phyloP scores from a whole-genome alignment of 2,329 filamentous ascomycete genomes.

The Epichloe uncinata region DNA sequence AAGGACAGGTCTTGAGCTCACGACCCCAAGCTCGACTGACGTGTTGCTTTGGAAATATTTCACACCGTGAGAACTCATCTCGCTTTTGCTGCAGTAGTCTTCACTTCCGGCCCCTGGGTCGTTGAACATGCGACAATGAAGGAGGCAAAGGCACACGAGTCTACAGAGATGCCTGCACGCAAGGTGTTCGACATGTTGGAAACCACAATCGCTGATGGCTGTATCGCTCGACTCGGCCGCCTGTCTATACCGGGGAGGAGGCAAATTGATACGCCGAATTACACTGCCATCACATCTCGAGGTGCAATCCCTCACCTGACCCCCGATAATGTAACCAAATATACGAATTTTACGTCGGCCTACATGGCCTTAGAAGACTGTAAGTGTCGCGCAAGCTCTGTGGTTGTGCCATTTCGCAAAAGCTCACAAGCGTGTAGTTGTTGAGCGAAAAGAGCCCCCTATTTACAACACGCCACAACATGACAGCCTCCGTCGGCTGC shows the following conservation, averaged over 20 bases:
- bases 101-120: background rate
- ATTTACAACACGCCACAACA: constrained; percentile 29
- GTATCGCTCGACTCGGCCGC: constrained; percentile 51
- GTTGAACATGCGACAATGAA: constrained; percentile 13
- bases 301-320: constrained; percentile 80
- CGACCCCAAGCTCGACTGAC: no score
- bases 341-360: constrained; percentile 52
- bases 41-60: background rate
- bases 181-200: constrained; percentile 34
- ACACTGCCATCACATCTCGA: constrained; percentile 66
- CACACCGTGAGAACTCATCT: background rate
- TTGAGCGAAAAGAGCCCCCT: constrained; percentile 42
- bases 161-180: constrained; percentile 12
- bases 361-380: constrained; percentile 90
- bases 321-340: constrained; percentile 61
- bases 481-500: constrained; percentile 41
- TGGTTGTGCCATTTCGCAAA: background rate
- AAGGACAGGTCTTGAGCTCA: no score
- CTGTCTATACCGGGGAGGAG: constrained; percentile 49
- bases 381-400: constrained; percentile 30
- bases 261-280: constrained; percentile 70
- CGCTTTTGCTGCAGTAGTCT: no score
- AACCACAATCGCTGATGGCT: constrained; percentile 22
- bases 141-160: constrained; percentile 9
- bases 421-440: constrained; percentile 26